These are phyloP conservation scores for Mycena kentingensis DNA, from an alignment of 768 basidiomycete genomes.

Conservation along the genomic window DNA sequence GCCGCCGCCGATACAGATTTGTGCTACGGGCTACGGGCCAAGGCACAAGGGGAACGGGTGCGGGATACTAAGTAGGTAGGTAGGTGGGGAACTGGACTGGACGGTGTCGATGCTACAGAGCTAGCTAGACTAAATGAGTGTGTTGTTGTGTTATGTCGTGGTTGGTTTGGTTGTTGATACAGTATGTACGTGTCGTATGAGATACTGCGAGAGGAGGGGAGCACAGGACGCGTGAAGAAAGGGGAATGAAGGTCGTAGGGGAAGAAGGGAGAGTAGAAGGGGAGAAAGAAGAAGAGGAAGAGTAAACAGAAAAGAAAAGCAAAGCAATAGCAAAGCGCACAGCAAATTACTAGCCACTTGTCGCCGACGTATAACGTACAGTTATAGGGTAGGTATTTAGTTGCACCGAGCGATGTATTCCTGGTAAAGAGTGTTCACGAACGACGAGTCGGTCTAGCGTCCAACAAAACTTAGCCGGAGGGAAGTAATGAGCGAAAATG, in stretches of 20 bases:
- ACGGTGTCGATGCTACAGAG: no score
- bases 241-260: not conserved
- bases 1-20: no score
- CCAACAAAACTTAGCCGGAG: slow-evolving; percentile 9
- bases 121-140: no score
- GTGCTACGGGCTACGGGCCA: no score
- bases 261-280: not conserved
- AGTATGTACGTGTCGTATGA: not conserved
- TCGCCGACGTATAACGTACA: not conserved
- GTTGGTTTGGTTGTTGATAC: slow-evolving; percentile 3
- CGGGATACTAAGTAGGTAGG: no score
- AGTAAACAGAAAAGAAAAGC: not conserved
- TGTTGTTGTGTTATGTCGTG: no score
- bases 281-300: not conserved
- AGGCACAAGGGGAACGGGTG: no score
- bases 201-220: no score
- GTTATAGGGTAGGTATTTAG: not conserved
- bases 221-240: not conserved
- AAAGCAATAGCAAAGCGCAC: slow-evolving; percentile 2
- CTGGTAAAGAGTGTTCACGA: slow-evolving; percentile 62
- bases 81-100: no score
- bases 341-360: not conserved
- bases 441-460: slow-evolving; percentile 60
- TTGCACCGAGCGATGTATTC: slow-evolving; percentile 43
- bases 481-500: not conserved